A percentile compares a stretch with the other conserved stretches of the same genome.
Evolutionary conservation across 2,329 filamentous ascomycete species (phyloP).

Genomic region (Cordyceps cateniannulata): DNA sequence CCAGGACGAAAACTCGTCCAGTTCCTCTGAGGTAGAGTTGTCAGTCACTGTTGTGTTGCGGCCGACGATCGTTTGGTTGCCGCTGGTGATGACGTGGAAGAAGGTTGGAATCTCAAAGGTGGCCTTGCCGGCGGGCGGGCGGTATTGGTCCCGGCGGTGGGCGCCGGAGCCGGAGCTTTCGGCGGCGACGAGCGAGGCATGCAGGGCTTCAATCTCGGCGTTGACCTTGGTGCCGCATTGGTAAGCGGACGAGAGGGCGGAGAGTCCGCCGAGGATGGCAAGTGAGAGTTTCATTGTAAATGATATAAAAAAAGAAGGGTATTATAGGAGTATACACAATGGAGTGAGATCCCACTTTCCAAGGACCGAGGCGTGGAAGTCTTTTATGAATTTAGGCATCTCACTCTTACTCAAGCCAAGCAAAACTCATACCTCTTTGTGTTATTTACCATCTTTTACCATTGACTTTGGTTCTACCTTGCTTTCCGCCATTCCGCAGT

Average conservation of each 20-base stretch:
- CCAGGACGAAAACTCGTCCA: too few species aligned
- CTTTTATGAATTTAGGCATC: neutral
- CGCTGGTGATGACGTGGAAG: neutral
- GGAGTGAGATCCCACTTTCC: neutral
- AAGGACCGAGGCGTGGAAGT: neutral
- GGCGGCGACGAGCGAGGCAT: neutral
- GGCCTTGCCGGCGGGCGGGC: neutral
- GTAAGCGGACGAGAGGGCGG: neutral
- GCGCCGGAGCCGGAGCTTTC: neutral
- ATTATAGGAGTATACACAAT: neutral
- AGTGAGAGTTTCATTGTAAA: neutral
- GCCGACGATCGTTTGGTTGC: neutral
- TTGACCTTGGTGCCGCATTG: neutral
- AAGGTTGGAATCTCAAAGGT: neutral
- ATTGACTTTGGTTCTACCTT: neutral
- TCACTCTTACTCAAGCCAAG: neutral
- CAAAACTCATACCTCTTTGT: neutral
- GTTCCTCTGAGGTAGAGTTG: too few species aligned
- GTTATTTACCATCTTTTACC: neutral
- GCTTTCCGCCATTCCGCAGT: neutral
- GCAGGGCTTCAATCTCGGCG: neutral
- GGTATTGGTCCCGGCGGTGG: neutral
- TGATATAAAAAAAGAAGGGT: neutral
- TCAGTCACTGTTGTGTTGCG: neutral
- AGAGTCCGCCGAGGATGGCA: neutral